Evolutionary conservation across 163 green algal genomes (phyloP).

Genomic region (Scenedesmus sp.): DNA sequence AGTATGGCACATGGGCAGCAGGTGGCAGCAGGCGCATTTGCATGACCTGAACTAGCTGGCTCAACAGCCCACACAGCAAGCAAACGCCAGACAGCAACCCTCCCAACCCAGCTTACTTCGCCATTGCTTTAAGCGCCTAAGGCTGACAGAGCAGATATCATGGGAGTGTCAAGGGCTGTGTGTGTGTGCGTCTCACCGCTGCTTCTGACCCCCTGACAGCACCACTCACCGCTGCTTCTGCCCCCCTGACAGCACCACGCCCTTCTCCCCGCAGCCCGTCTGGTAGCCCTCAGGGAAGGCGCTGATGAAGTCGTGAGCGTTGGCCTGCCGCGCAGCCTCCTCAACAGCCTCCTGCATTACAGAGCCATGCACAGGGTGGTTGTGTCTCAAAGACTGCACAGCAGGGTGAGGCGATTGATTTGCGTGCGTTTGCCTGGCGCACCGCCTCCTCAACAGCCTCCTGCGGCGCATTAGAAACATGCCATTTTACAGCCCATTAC

Average conservation of each 20-base stretch:
- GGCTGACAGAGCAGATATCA: too few relatives aligned
- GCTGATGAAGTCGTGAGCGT: constrained; percentile 91
- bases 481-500: background rate
- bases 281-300: constrained; percentile 86
- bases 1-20: background rate
- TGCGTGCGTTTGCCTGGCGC: constrained; percentile 82
- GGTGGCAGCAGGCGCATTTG: background rate
- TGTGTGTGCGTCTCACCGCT: background rate
- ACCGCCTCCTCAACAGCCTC: constrained; percentile 78
- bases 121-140: too few relatives aligned
- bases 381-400: too few relatives aligned
- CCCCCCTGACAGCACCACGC: constrained; percentile 83
- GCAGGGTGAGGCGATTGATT: constrained; percentile 15
- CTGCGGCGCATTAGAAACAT: background rate
- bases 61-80: background rate
- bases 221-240: constrained; percentile 78
- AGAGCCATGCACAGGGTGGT: too few relatives aligned
- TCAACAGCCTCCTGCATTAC: constrained; percentile 65
- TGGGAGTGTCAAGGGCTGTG: too few relatives aligned
- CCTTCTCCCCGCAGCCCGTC: constrained; percentile 87
- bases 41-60: too few relatives aligned
- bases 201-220: background rate
- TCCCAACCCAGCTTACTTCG: too few relatives aligned
- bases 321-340: constrained; percentile 79
- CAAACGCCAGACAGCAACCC: background rate